These are phyloP conservation scores for Aspergillus sp. DNA, from an alignment of 2,329 filamentous ascomycete species.

Conservation along the genomic window DNA sequence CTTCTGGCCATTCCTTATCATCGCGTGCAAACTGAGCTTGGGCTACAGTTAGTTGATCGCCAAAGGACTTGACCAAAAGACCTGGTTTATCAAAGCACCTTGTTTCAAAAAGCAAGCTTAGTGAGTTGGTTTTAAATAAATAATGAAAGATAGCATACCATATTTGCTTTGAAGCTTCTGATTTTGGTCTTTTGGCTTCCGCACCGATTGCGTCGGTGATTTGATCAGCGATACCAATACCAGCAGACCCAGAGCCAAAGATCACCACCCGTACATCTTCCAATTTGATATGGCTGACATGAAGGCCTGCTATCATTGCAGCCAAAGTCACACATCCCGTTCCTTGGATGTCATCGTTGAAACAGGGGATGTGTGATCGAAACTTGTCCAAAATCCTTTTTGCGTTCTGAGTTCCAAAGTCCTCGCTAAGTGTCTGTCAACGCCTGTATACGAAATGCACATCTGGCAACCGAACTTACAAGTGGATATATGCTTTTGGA, in stretches of 20 bases:
- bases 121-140: not conserved
- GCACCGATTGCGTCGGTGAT: slow-evolving; percentile 72
- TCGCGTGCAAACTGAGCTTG: slow-evolving; percentile 65
- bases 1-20: slow-evolving; percentile 57
- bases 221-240: slow-evolving; percentile 81
- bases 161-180: slow-evolving; percentile 75
- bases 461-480: slow-evolving; percentile 35
- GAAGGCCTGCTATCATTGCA: slow-evolving; percentile 70
- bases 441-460: not conserved
- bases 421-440: slow-evolving; percentile 47
- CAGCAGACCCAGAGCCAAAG: slow-evolving; percentile 77
- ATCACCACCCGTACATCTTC: slow-evolving; percentile 66
- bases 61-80: slow-evolving; percentile 61
- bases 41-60: slow-evolving; percentile 58
- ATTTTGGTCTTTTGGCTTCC: slow-evolving; percentile 60
- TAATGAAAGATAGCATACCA: slow-evolving; percentile 48
- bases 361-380: slow-evolving; percentile 68
- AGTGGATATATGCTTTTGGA: slow-evolving; percentile 79
- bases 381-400: slow-evolving; percentile 73
- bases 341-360: slow-evolving; percentile 89
- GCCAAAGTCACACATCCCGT: slow-evolving; percentile 84
- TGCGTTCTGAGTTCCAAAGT: slow-evolving; percentile 76
- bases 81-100: slow-evolving; percentile 81
- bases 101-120: slow-evolving; percentile 1
- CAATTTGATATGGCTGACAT: slow-evolving; percentile 63